These are phyloP conservation scores for Phytopythium boreale DNA, from an alignment of 352 stramenopile genomes.

Conservation along the genomic window DNA sequence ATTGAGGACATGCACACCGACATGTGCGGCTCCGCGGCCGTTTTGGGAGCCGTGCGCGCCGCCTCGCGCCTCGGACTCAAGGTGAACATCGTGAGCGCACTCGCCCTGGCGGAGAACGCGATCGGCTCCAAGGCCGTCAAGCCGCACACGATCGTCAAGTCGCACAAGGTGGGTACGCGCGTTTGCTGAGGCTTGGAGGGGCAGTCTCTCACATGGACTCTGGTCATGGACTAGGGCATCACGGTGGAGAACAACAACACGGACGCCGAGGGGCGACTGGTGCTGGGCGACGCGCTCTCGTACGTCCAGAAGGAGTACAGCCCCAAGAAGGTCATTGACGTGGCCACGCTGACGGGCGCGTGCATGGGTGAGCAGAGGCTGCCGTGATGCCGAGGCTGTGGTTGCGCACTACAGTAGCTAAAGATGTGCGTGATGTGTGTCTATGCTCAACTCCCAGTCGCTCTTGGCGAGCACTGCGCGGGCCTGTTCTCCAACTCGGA, in stretches of 20 bases:
- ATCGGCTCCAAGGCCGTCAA: constrained; percentile 87
- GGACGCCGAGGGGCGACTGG: constrained; percentile 90
- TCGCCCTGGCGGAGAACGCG: constrained; percentile 80
- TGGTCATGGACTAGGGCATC: constrained; percentile 34
- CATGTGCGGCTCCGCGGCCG: constrained; percentile 88
- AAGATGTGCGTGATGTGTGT: not conserved
- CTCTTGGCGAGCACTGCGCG: constrained; percentile 85
- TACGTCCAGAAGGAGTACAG: constrained; percentile 88
- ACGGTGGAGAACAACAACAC: constrained; percentile 93
- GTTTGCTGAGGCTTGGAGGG: not conserved
- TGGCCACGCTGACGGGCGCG: constrained; percentile 91
- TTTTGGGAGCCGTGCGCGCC: constrained; percentile 77
- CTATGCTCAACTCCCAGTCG: constrained; percentile 33
- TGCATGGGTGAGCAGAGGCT: constrained; percentile 55
- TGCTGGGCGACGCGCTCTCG: constrained; percentile 88
- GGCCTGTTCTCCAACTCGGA: constrained; percentile 93
- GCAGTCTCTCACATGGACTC: not conserved
- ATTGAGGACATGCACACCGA: constrained; percentile 94
- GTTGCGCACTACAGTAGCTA: no score
- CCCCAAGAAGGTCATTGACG: constrained; percentile 92
- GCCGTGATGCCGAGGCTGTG: not conserved
- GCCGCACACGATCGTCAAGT: constrained; percentile 87
- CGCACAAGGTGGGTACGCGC: constrained; percentile 48
- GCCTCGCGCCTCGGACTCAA: constrained; percentile 67
- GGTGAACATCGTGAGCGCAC: constrained; percentile 76